These are phyloP conservation scores for Neonectria punicea DNA, from an alignment of 2,329 filamentous ascomycete genomes.

Conservation along the genomic window DNA sequence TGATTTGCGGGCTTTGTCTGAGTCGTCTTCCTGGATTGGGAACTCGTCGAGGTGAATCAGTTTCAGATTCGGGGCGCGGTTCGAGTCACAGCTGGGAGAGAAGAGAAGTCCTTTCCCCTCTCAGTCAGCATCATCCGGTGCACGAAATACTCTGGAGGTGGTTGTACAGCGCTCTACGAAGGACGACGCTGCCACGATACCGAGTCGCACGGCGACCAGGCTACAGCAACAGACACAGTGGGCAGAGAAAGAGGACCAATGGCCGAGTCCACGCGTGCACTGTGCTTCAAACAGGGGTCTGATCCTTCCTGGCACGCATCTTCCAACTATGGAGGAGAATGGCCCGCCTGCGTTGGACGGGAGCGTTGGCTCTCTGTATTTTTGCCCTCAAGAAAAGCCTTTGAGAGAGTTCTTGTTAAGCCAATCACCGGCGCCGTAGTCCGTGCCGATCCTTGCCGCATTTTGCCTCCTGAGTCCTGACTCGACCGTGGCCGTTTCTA, in stretches of 20 bases:
- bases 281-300: slow-evolving; percentile 1
- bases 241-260: neutral
- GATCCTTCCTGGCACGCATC: slow-evolving; percentile 5
- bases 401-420: neutral
- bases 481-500: slow-evolving; percentile 9
- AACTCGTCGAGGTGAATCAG: slow-evolving; percentile 14
- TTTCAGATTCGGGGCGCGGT: slow-evolving; percentile 17
- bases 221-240: neutral
- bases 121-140: slow-evolving; percentile 2
- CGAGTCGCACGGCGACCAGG: slow-evolving; percentile 1
- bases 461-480: slow-evolving; percentile 24
- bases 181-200: slow-evolving; percentile 14
- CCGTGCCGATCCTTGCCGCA: slow-evolving; percentile 17
- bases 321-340: neutral
- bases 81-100: neutral
- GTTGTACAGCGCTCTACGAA: slow-evolving; percentile 2
- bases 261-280: slow-evolving; percentile 5
- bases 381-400: neutral
- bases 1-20: neutral
- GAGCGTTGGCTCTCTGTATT: neutral
- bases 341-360: too few species aligned
- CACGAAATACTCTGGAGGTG: neutral
- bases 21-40: neutral
- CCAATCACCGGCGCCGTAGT: slow-evolving; percentile 3
- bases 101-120: neutral